phyloP scores from a whole-genome alignment of 371 early-diverging fungal species.

The Mortierella sp. region DNA sequence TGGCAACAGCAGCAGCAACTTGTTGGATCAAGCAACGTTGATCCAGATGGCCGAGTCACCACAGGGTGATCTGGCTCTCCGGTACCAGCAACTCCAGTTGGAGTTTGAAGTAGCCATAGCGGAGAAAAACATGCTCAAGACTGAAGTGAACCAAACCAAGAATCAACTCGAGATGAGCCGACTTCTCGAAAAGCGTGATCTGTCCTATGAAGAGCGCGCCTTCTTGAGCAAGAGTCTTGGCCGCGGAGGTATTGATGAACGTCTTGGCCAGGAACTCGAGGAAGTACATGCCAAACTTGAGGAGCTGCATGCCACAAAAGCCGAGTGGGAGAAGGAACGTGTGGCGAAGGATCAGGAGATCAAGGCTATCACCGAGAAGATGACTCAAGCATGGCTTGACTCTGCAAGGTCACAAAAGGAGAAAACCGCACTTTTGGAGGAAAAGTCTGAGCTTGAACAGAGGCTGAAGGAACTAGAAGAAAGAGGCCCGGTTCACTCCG shows the following conservation, averaged over 20 bases:
- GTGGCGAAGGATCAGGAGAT: slow-evolving; percentile 51
- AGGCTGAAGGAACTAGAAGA: slow-evolving; percentile 19
- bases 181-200: slow-evolving; percentile 44
- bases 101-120: slow-evolving; percentile 28
- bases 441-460: slow-evolving; percentile 21
- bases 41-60: slow-evolving; percentile 24
- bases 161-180: slow-evolving; percentile 32
- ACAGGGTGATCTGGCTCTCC: slow-evolving; percentile 16
- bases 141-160: slow-evolving; percentile 27
- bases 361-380: slow-evolving; percentile 47
- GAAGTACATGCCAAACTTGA: slow-evolving; percentile 37
- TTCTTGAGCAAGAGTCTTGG: slow-evolving; percentile 35
- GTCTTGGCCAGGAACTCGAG: slow-evolving; percentile 32
- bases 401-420: slow-evolving; percentile 50
- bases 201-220: slow-evolving; percentile 44
- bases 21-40: slow-evolving; percentile 34
- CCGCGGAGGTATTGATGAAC: slow-evolving; percentile 27
- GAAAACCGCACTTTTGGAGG: slow-evolving; percentile 24
- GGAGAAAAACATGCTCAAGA: slow-evolving; percentile 35
- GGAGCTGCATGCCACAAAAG: slow-evolving; percentile 32
- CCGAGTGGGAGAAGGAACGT: slow-evolving; percentile 42
- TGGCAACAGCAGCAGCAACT: slow-evolving; percentile 34
- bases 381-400: slow-evolving; percentile 51
- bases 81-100: slow-evolving; percentile 45
- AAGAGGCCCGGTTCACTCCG: too few species aligned